Conservation (phyloP, 139 green algal species). For the Medakamo hakoo region DNA sequence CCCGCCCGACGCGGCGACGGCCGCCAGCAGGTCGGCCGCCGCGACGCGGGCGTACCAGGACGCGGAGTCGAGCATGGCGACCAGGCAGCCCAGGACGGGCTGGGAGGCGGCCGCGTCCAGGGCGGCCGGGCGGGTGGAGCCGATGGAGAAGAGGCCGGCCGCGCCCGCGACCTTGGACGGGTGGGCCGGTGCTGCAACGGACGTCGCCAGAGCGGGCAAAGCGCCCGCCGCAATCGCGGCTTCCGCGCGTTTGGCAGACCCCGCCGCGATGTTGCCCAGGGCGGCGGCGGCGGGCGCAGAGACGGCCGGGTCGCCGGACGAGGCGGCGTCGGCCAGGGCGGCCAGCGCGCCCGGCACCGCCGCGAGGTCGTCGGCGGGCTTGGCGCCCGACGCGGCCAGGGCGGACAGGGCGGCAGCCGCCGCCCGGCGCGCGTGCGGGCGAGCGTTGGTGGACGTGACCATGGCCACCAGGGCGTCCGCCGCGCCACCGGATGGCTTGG, state of each 20-base stretch:
- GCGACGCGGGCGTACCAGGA: neutral
- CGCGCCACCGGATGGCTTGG: too few species aligned
- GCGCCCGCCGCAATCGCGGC: neutral
- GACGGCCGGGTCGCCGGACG: neutral
- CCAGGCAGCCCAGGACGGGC: too few species aligned
- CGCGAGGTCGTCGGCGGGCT: neutral
- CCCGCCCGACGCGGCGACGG: too few species aligned
- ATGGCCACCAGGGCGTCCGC: too few species aligned
- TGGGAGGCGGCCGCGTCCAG: too few species aligned
- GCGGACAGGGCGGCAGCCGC: neutral
- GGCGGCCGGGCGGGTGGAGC: too few species aligned
- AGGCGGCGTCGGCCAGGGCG: neutral
- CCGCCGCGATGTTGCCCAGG: neutral
- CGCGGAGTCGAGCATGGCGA: neutral
- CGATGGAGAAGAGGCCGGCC: neutral
- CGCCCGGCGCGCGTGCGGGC: too few species aligned
- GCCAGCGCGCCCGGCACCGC: neutral
- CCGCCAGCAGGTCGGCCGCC: neutral
- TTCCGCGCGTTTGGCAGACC: neutral
- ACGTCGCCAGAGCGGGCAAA: neutral
- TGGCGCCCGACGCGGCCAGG: neutral
- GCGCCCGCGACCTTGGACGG: neutral
- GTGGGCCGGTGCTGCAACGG: neutral
- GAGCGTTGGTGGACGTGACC: too few species aligned
- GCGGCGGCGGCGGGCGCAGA: too few species aligned